phyloP scores from a whole-genome alignment of 768 basidiomycete genomes.

The Mycena vulgaris region DNA sequence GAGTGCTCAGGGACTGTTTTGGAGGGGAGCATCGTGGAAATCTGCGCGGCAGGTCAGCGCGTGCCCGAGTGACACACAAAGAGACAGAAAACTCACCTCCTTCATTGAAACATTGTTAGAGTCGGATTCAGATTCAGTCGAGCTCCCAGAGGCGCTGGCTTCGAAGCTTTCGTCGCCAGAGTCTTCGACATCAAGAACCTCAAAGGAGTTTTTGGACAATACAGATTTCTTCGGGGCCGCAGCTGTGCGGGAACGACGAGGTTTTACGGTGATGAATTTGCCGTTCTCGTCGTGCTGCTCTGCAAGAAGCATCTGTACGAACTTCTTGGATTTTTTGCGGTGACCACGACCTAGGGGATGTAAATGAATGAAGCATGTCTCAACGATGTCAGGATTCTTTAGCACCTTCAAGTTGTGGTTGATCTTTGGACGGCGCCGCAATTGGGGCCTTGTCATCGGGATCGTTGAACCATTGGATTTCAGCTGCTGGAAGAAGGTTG shows the following conservation, averaged over 20 bases:
- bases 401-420: background rate
- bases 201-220: background rate
- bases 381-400: background rate
- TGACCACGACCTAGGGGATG: conserved; percentile 1
- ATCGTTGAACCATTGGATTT: background rate
- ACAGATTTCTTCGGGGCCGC: background rate
- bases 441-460: background rate
- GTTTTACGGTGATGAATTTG: background rate
- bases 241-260: background rate
- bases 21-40: conserved; percentile 10
- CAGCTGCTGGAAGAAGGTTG: background rate
- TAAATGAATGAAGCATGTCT: background rate
- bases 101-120: conserved; percentile 2
- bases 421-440: too few relatives aligned
- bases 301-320: background rate
- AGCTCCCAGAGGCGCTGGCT: background rate
- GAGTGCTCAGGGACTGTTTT: conserved; percentile 6
- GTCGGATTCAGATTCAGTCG: background rate
- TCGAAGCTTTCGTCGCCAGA: conserved; percentile 6
- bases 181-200: background rate
- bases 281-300: conserved; percentile 5
- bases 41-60: background rate
- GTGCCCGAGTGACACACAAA: background rate
- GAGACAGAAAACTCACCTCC: background rate
- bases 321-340: background rate